Conservation (phyloP, 2,329 filamentous ascomycete genomes). For the Alternaria rosae region DNA sequence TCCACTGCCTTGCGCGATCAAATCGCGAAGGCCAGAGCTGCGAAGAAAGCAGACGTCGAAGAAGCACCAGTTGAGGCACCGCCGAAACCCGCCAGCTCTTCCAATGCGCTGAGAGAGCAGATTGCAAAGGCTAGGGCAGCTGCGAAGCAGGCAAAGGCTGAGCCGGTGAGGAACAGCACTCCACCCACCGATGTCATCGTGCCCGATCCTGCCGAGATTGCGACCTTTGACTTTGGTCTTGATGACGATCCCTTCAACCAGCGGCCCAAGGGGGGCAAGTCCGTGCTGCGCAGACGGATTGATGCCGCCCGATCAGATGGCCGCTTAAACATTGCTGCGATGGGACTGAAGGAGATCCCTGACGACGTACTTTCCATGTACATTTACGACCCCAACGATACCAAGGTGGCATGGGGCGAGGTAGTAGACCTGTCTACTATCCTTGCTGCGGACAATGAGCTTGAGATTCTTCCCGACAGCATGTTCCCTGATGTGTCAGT, state of each 20-base stretch:
- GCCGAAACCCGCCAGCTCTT: conserved; percentile 68
- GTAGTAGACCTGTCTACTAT: conserved; percentile 86
- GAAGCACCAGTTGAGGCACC: conserved; percentile 21
- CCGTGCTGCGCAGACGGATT: conserved; percentile 76
- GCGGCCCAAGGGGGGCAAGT: conserved; percentile 65
- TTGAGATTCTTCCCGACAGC: conserved; percentile 74
- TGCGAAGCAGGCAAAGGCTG: conserved; percentile 58
- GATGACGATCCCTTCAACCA: conserved; percentile 77
- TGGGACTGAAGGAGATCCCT: conserved; percentile 81
- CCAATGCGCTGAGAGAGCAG: conserved; percentile 82
- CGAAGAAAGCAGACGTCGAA: conserved; percentile 56
- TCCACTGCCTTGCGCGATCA: conserved; percentile 85
- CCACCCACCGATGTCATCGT: conserved; percentile 44
- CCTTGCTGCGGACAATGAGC: conserved; percentile 87
- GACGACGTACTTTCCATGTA: conserved; percentile 90
- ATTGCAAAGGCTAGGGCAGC: conserved; percentile 89
- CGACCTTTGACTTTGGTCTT: conserved; percentile 66
- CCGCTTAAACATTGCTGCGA: conserved; percentile 84
- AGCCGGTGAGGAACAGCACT: conserved; percentile 33
- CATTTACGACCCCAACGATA: conserved; percentile 71
- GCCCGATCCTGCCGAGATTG: conserved; percentile 41
- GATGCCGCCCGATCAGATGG: conserved; percentile 77
- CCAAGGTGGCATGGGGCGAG: conserved; percentile 81
- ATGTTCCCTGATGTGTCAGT: conserved; percentile 76
- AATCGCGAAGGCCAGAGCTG: conserved; percentile 90